Evolutionary conservation across 2,329 filamentous ascomycete genomes (phyloP).

Genomic region (Cryphonectria carpinicola): DNA sequence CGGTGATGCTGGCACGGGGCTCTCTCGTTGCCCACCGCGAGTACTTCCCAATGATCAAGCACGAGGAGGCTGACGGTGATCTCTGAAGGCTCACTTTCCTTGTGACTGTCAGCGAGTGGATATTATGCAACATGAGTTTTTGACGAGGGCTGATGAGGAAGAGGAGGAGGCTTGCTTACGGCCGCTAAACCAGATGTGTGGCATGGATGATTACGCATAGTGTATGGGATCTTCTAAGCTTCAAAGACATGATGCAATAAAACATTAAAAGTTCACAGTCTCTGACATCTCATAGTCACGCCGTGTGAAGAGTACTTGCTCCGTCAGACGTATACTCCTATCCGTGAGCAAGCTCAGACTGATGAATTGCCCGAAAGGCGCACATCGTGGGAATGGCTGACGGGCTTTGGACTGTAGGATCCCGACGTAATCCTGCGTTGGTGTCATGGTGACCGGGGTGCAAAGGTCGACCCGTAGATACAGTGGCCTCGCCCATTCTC

Average conservation of each 20-base stretch:
- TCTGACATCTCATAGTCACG: background rate
- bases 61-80: slow-evolving; percentile 33
- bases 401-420: background rate
- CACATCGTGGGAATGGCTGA: background rate
- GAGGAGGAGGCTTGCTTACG: background rate
- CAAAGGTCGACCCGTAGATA: background rate
- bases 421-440: background rate
- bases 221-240: background rate
- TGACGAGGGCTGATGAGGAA: background rate
- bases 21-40: slow-evolving; percentile 30
- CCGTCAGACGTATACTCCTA: background rate
- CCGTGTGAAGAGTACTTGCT: background rate
- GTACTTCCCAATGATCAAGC: slow-evolving; percentile 16
- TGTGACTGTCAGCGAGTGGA: too few species aligned
- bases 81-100: slow-evolving; percentile 19
- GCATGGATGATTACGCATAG: background rate
- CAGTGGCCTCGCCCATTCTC: background rate
- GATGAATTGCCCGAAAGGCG: background rate
- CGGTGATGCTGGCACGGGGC: slow-evolving; percentile 40
- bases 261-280: background rate
- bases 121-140: background rate
- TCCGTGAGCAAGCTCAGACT: background rate
- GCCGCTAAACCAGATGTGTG: background rate
- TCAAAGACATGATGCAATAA: background rate
- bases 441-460: background rate